Conservation (phyloP, 345 rosid species). For the Pistacia atlantica region DNA sequence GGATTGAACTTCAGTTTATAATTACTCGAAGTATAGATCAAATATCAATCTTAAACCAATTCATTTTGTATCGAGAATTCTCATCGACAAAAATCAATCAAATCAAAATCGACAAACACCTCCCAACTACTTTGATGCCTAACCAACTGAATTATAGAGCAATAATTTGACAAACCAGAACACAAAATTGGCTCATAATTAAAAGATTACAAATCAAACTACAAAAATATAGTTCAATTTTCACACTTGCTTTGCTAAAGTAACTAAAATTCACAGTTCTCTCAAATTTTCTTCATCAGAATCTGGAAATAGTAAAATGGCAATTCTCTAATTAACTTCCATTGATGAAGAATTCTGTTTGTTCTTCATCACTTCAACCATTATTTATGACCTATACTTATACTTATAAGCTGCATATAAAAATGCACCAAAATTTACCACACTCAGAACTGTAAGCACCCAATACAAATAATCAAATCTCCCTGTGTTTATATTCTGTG, state of each 20-base stretch:
- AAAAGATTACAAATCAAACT: not conserved
- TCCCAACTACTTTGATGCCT: no score
- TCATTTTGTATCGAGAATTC: no score
- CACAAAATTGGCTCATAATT: not conserved
- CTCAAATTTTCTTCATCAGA: not conserved
- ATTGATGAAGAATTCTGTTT: constrained; percentile 25
- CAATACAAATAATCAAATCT: constrained; percentile 81
- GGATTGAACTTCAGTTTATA: no score
- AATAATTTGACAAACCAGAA: not conserved
- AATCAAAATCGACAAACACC: no score
- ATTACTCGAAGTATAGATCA: no score
- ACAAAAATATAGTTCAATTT: constrained; percentile 1
- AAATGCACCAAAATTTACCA: constrained; percentile 66
- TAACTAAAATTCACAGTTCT: not conserved
- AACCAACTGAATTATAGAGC: no score
- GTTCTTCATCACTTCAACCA: constrained; percentile 27
- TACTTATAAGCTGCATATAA: constrained; percentile 63
- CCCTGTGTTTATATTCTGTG: constrained; percentile 81
- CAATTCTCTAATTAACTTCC: constrained; percentile 1
- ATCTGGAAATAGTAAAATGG: not conserved
- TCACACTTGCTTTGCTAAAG: constrained; percentile 2
- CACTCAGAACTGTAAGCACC: constrained; percentile 65
- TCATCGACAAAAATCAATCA: no score
- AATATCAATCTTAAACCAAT: no score
- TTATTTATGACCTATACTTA: constrained; percentile 59